A percentile compares a stretch with the other conserved stretches of the same genome.
phyloP scores from a whole-genome alignment of 108 stramenopile genomes.

The Nitzschia sp. region DNA sequence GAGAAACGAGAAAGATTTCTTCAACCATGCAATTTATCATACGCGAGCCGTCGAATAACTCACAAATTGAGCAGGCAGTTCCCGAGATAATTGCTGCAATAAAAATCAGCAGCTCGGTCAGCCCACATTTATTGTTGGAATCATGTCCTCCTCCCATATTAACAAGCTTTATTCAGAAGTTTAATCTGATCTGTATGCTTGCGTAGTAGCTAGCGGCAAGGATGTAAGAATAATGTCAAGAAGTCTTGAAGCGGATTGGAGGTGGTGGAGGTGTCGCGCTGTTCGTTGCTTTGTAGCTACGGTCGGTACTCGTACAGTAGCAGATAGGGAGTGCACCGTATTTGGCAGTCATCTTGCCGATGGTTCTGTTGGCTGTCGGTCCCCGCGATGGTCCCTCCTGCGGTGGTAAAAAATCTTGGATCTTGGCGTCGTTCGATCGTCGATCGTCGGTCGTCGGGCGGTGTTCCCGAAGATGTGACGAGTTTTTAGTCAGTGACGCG shows the following conservation, averaged over 20 bases:
- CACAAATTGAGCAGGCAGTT: slow-evolving; percentile 82
- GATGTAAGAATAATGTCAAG: no score
- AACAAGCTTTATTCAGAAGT: not conserved
- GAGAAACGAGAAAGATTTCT: not conserved
- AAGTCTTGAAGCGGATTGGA: no score
- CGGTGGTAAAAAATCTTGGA: no score
- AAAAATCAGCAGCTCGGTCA: slow-evolving; percentile 71
- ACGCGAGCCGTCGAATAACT: no score
- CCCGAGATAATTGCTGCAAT: slow-evolving; percentile 81
- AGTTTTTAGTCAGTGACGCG: not conserved
- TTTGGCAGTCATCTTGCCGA: not conserved
- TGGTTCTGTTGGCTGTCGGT: no score
- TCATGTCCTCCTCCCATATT: slow-evolving; percentile 29
- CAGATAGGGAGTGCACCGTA: no score
- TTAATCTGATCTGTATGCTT: not conserved
- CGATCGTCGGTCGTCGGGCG: not conserved
- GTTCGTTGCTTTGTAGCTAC: not conserved
- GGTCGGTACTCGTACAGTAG: no score
- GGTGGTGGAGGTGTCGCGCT: not conserved
- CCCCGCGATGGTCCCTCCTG: no score
- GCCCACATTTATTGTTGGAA: slow-evolving; percentile 57
- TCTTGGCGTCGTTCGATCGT: not conserved
- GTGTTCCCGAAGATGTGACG: no score
- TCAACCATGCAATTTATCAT: not conserved
- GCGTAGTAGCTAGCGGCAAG: no score